Evolutionary conservation across 2,329 filamentous ascomycete genomes (phyloP).

Genomic region (Talaromyces sp.): DNA sequence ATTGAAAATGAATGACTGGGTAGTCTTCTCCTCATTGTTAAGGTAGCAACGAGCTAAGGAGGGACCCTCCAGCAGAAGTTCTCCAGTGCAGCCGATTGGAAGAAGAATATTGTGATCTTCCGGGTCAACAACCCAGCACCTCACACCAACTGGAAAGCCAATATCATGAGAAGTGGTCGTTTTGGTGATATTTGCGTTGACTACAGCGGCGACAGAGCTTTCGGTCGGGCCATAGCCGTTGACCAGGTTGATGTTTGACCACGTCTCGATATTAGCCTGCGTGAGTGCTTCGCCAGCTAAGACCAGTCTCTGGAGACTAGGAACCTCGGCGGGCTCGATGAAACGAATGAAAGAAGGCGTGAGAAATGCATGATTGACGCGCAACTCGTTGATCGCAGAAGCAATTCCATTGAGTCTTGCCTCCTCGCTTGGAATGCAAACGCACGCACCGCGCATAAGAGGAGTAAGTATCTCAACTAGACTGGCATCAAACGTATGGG

Average conservation of each 20-base stretch:
- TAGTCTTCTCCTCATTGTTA: constrained; percentile 34
- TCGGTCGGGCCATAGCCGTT: constrained; percentile 11
- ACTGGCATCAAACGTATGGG: constrained; percentile 51
- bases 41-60: constrained; percentile 43
- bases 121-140: constrained; percentile 42
- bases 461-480: constrained; percentile 53
- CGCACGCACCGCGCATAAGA: constrained; percentile 51
- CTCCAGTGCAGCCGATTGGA: constrained; percentile 37
- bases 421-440: constrained; percentile 52
- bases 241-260: constrained; percentile 7
- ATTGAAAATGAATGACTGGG: constrained; percentile 30
- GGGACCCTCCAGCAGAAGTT: constrained; percentile 38
- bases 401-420: constrained; percentile 29
- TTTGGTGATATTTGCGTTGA: constrained; percentile 15
- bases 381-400: constrained; percentile 44
- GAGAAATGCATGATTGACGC: constrained; percentile 53
- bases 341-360: constrained; percentile 55
- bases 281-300: constrained; percentile 41
- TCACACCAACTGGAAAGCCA: constrained; percentile 36
- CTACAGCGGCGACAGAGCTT: constrained; percentile 8
- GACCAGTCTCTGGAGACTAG: constrained; percentile 35
- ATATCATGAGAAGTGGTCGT: constrained; percentile 28
- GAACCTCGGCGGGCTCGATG: constrained; percentile 23
- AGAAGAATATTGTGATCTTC: constrained; percentile 39
- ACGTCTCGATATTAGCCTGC: constrained; percentile 24